Evolutionary conservation across 2,329 filamentous ascomycete genomes (phyloP).

Genomic region (Dactylellina parvicollis): DNA sequence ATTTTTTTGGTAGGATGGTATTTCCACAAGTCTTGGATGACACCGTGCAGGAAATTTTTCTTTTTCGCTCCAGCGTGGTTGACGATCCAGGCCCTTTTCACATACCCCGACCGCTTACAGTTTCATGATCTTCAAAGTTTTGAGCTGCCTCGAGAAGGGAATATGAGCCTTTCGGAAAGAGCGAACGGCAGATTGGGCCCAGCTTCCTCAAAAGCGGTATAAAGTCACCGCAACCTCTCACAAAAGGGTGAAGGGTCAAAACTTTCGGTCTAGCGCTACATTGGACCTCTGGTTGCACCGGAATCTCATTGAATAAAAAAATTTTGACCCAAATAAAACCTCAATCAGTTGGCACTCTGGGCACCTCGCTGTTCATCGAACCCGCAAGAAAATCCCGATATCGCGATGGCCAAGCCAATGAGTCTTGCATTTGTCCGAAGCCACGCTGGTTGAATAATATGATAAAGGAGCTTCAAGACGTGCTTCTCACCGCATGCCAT

Average conservation of each 20-base stretch:
- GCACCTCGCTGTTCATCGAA: not conserved
- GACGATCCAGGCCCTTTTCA: constrained; percentile 42
- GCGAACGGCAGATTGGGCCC: constrained; percentile 27
- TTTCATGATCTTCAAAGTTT: constrained; percentile 53
- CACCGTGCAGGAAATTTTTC: constrained; percentile 18
- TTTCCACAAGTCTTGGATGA: constrained; percentile 20
- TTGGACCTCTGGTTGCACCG: constrained; percentile 28
- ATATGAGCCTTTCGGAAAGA: constrained; percentile 51
- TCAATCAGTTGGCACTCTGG: constrained; percentile 7
- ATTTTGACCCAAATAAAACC: not conserved
- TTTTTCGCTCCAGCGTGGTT: constrained; percentile 23
- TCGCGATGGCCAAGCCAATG: constrained; percentile 43
- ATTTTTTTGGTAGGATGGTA: constrained; percentile 22
- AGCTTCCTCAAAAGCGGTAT: constrained; percentile 52
- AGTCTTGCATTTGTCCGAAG: constrained; percentile 51
- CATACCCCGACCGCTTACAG: constrained; percentile 48
- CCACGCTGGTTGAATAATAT: constrained; percentile 50
- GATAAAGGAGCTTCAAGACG: constrained; percentile 32
- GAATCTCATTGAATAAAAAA: constrained; percentile 2
- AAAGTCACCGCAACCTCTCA: constrained; percentile 50
- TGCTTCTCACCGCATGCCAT: constrained; percentile 33
- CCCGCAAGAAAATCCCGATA: constrained; percentile 25
- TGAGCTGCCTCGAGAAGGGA: constrained; percentile 48
- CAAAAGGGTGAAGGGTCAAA: constrained; percentile 23
- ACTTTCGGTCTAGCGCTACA: too few species aligned